Evolutionary conservation across 2,329 filamentous ascomycete species (phyloP).

Genomic region (Elsinoe perseae): DNA sequence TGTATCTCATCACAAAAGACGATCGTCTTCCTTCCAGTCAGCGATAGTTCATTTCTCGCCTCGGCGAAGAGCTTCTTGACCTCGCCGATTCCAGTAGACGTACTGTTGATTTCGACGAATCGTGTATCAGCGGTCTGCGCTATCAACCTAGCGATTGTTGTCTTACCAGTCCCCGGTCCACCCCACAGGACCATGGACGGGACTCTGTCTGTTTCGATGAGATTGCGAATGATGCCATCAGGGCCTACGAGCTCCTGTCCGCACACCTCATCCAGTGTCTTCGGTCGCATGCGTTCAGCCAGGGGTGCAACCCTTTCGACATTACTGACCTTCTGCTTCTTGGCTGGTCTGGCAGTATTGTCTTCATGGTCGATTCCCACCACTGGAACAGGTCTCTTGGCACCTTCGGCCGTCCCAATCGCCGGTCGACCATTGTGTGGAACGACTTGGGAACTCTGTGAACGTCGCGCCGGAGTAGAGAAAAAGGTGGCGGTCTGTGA

Average conservation of each 20-base stretch:
- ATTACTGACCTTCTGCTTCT: conserved; percentile 58
- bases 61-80: conserved; percentile 88
- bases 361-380: too few relatives aligned
- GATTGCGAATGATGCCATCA: conserved; percentile 70
- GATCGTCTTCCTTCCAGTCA: conserved; percentile 87
- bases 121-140: conserved; percentile 72
- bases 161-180: conserved; percentile 73
- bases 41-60: conserved; percentile 65
- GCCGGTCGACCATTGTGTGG: too few relatives aligned
- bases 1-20: conserved; percentile 98
- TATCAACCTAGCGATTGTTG: conserved; percentile 86
- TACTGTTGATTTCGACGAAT: conserved; percentile 95
- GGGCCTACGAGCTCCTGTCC: conserved; percentile 88
- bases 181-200: conserved; percentile 97
- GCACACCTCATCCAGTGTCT: conserved; percentile 72
- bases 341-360: conserved; percentile 35
- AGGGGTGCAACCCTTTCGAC: conserved; percentile 68
- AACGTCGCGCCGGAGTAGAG: conserved; percentile 36
- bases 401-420: too few relatives aligned
- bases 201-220: conserved; percentile 78
- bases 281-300: conserved; percentile 88
- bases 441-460: conserved; percentile 2
- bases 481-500: conserved; percentile 48
- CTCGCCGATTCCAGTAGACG: conserved; percentile 76
- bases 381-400: too few relatives aligned